Base-by-base conservation (phyloP, 768 basidiomycete genomes). In the Trametes meyenii region DNA sequence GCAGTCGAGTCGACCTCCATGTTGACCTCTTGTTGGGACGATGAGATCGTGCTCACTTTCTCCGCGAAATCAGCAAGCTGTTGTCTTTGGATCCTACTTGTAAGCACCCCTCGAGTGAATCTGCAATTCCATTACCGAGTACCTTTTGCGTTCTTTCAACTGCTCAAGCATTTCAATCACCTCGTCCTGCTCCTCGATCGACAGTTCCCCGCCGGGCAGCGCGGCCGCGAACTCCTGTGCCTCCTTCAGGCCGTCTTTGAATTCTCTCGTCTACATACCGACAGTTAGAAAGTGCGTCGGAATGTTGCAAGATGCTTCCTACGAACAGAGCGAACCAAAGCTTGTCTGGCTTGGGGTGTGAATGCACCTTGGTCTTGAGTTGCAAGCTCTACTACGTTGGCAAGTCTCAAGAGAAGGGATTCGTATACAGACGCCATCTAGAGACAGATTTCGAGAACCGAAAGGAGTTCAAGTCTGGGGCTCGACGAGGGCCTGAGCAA, bases 1-100 rank as follows among this genome's bases (percentile, higher is more conserved):
- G 89, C 89, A 59, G 84, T 86, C 14, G 89, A 91, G 69, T 91
- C 89, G 40, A 90, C 73, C 65, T 90, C 89, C 82, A 89, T 88
- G 62, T 77, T 80, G 5, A 67, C 46, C 19, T 58, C 60, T 4
- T 49, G 51, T 36, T 45, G 19, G 24, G 63, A 50, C 7, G 71
- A 65, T 8, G 75, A 72, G 33, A 79, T 74, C 14, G 68, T 69
- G 21, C 81, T 67, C 19, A 77, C 76, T 55, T 74, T 76, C 14
- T 77, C 71, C 4, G 84, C 72, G 64, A 90, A 89, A 14, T 79
- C 75, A 0, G 70, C 74, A 1, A 90, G 75, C 65, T 86, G 84
- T 39, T 79, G 78, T 43, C 88, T 90, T 21, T 35, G n/a, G 61
- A 46, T 2, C 61, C 26, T 11, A 2, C 21, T 26, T 19, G 43